Percentiles rank a stretch among this genome's conserved stretches.
phyloP scores from a whole-genome alignment of 2,329 filamentous ascomycete genomes.

The Colletotrichum noveboracense region DNA sequence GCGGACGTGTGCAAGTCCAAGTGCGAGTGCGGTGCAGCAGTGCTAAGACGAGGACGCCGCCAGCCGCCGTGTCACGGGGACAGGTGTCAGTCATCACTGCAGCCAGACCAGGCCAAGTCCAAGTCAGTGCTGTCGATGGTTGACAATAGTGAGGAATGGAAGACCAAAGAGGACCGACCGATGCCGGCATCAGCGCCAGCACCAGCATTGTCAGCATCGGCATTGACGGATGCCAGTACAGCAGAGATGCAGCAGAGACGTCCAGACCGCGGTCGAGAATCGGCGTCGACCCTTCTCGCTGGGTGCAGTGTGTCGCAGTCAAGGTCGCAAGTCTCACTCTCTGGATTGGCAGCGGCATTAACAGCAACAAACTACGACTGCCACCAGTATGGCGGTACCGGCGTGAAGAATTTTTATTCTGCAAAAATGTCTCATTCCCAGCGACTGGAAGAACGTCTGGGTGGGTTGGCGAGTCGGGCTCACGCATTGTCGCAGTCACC shows the following conservation, averaged over 20 bases:
- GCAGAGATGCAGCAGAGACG: neutral
- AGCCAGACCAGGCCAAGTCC: neutral
- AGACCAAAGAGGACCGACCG: neutral
- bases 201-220: neutral
- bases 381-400: neutral
- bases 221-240: neutral
- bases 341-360: neutral
- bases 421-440: conserved; percentile 10
- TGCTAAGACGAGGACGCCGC: conserved; percentile 4
- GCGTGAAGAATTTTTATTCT: conserved; percentile 1
- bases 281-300: neutral
- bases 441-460: neutral
- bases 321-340: neutral
- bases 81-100: neutral
- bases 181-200: conserved; percentile 1
- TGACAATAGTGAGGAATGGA: neutral
- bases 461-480: neutral
- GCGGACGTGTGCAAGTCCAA: neutral
- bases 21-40: neutral
- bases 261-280: neutral
- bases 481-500: neutral
- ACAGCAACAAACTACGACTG: neutral
- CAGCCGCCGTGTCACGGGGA: neutral
- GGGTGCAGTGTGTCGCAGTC: neutral
- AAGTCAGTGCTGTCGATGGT: conserved; percentile 3